phyloP scores from a whole-genome alignment of 2,329 filamentous ascomycete genomes.

The Penicillium oxalicum region DNA sequence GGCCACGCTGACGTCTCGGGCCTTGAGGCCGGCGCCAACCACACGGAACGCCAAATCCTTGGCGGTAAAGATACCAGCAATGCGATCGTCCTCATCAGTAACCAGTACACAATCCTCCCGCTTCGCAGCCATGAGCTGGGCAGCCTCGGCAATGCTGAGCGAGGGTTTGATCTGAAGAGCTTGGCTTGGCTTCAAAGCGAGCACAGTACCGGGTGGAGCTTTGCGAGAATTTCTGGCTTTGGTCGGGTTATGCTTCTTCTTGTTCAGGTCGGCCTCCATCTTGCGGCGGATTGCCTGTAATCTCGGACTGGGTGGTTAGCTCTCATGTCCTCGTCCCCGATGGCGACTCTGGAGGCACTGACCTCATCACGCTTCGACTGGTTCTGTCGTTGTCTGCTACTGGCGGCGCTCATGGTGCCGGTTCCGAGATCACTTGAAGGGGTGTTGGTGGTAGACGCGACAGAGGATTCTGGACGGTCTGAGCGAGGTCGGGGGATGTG shows the following conservation, averaged over 20 bases:
- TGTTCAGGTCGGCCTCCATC: slow-evolving; percentile 94
- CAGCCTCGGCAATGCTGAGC: slow-evolving; percentile 90
- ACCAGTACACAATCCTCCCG: slow-evolving; percentile 96
- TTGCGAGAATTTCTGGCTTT: slow-evolving; percentile 82
- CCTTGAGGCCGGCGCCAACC: slow-evolving; percentile 83
- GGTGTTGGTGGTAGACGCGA: slow-evolving; percentile 29
- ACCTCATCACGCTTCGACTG: slow-evolving; percentile 99
- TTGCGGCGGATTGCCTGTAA: slow-evolving; percentile 86
- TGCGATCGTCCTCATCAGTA: slow-evolving; percentile 94
- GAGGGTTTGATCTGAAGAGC: slow-evolving; percentile 95
- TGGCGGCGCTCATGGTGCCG: slow-evolving; percentile 74
- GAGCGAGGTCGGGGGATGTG: slow-evolving; percentile 58
- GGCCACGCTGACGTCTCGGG: slow-evolving; percentile 82
- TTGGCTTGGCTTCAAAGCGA: slow-evolving; percentile 89
- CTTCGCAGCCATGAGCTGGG: slow-evolving; percentile 98
- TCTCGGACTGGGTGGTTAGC: slow-evolving; percentile 4
- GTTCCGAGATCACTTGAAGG: slow-evolving; percentile 47
- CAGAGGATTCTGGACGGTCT: slow-evolving; percentile 51
- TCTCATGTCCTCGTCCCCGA: neutral
- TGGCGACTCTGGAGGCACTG: slow-evolving; percentile 28
- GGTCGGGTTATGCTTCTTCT: slow-evolving; percentile 79
- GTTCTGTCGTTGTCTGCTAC: slow-evolving; percentile 89
- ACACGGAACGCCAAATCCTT: slow-evolving; percentile 98
- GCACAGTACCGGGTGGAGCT: slow-evolving; percentile 90
- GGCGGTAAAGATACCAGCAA: slow-evolving; percentile 97